Base-by-base conservation (phyloP, 768 basidiomycete species). In the Leccinum imitatum region DNA sequence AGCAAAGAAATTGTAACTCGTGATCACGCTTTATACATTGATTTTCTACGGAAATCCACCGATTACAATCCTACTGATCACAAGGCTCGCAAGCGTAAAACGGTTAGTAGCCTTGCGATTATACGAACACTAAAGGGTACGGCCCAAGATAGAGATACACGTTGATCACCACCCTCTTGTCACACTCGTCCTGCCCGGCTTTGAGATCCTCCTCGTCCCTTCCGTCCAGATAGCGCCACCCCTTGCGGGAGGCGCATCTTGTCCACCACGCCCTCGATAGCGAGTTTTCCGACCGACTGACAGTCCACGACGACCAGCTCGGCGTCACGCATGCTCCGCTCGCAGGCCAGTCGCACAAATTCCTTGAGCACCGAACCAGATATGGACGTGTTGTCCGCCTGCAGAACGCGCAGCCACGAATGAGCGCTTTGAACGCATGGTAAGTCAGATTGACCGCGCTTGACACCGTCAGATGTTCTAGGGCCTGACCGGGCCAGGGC, bases 121-220 rank as follows among this genome's bases (percentile, higher is more conserved):
- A 59, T 47, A 57, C 56, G 60, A 58, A 62, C 39, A 59, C 67
- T 65, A 74, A 71, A 71, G 61, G 66, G 62, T 69, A 70, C 66
- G 70, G 64, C 51, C 57, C 59, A 64, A 55, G 66, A 62, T 63
- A 68, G 65, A 64, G 58, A 71, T 65, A 70, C 65, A 65, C 53
- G 64, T 79, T 93, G 64, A 94, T 69, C 54, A 91, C 87, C 25
- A 93, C 86, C 25, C 87, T 78, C 67, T 67, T 80, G 63, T 93
- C 91, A 68, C 91, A 91, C 71, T 95, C 93, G 71, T 92, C 89
- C 75, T 91, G 87, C 50, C 87, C 89, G 9, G 84, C 73, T 71
- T 82, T 85, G 59, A 89, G 73, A 39, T 84, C 82, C 6, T 78
- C 76, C 6, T 78, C 76, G 68, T 93, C 91, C 65, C 84, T 75